A percentile compares a stretch with the other conserved stretches of the same genome.
Evolutionary conservation across 768 basidiomycete species (phyloP).

Genomic region (Dictyophora rubrovolvata): DNA sequence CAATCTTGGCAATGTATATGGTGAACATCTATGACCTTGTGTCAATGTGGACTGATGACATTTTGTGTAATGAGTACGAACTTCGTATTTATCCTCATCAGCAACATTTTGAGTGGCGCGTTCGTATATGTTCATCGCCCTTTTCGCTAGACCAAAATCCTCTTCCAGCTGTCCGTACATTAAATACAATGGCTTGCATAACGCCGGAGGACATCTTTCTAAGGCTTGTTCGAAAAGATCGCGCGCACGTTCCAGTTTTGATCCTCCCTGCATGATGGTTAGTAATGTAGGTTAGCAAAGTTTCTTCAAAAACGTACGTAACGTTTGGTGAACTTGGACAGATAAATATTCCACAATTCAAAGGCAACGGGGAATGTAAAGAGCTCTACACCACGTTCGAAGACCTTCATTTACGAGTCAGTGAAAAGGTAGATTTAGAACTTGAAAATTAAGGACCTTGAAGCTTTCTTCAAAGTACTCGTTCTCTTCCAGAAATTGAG

Average conservation of each 20-base stretch:
- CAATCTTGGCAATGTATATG: conserved; percentile 95
- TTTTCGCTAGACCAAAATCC: conserved; percentile 88
- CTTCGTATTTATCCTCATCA: conserved; percentile 92
- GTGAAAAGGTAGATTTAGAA: neutral
- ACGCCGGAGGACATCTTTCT: conserved; percentile 91
- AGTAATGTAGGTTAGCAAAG: neutral
- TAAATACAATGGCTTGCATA: conserved; percentile 88
- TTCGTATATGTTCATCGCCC: conserved; percentile 93
- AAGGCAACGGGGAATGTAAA: conserved; percentile 98
- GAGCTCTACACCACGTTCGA: conserved; percentile 92
- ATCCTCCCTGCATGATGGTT: conserved; percentile 55
- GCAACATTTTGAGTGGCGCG: conserved; percentile 80
- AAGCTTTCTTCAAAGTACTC: conserved; percentile 98
- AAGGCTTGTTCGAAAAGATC: conserved; percentile 97
- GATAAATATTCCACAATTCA: conserved; percentile 98
- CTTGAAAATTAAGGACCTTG: conserved; percentile 46
- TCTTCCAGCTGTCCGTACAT: conserved; percentile 97
- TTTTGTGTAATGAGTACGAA: conserved; percentile 19
- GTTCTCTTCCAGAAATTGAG: conserved; percentile 94
- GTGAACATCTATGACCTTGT: conserved; percentile 68
- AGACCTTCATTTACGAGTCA: conserved; percentile 43
- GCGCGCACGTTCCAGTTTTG: conserved; percentile 90
- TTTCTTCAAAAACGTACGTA: conserved; percentile 51
- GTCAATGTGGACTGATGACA: conserved; percentile 7
- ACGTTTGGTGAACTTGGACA: conserved; percentile 94